These are phyloP conservation scores for Sclerotinia glacialis DNA, from an alignment of 2,329 filamentous ascomycete species.

Conservation along the genomic window DNA sequence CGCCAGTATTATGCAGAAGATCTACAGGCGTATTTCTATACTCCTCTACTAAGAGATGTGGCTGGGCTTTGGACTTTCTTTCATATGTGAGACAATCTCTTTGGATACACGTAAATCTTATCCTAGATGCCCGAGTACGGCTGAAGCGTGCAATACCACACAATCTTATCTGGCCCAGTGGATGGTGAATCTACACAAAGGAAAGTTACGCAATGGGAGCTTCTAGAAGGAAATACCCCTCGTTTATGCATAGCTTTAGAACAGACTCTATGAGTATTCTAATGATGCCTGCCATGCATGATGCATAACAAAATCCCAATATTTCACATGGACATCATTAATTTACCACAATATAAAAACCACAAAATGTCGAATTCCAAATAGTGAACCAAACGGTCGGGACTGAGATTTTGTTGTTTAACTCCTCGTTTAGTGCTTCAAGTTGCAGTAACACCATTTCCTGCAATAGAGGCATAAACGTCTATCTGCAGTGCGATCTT, in stretches of 20 bases:
- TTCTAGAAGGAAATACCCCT: slow-evolving; percentile 4
- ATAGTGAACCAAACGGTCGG: slow-evolving; percentile 13
- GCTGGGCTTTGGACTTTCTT: slow-evolving; percentile 11
- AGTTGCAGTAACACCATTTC: not conserved
- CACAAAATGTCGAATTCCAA: slow-evolving; percentile 5
- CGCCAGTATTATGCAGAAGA: slow-evolving; percentile 18
- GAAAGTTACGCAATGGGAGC: not conserved
- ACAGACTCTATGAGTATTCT: not conserved
- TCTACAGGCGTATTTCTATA: slow-evolving; percentile 7
- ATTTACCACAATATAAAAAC: not conserved
- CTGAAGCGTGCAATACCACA: slow-evolving; percentile 10
- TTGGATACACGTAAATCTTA: not conserved
- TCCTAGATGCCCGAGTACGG: not conserved
- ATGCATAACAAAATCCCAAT: slow-evolving; percentile 11
- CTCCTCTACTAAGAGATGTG: slow-evolving; percentile 10
- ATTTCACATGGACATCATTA: slow-evolving; percentile 1
- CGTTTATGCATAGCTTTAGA: not conserved
- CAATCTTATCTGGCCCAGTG: not conserved
- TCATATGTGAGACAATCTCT: slow-evolving; percentile 15
- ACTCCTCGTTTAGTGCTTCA: not conserved
- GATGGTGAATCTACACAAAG: not conserved
- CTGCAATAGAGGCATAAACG: not conserved
- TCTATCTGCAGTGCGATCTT: not conserved
- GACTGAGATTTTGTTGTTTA: not conserved
- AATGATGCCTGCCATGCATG: slow-evolving; percentile 15